These are phyloP conservation scores for Stagonosporopsis tanaceti DNA, from an alignment of 2,329 filamentous ascomycete species.

Conservation along the genomic window DNA sequence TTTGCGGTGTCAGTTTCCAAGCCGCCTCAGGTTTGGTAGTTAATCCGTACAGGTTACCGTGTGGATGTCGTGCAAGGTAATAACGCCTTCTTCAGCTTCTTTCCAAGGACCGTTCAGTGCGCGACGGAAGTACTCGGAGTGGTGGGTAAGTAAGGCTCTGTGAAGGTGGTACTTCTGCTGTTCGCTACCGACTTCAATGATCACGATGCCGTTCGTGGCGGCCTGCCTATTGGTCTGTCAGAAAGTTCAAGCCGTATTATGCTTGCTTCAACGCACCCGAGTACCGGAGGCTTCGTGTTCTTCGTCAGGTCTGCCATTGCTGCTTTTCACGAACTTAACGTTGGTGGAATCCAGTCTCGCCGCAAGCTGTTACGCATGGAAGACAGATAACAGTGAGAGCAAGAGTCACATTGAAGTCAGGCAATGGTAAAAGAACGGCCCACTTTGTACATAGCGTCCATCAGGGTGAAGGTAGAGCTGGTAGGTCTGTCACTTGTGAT, in stretches of 20 bases:
- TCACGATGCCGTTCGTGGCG: not conserved
- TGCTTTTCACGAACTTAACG: not conserved
- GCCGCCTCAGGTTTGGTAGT: not conserved
- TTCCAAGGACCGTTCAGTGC: conserved; percentile 21
- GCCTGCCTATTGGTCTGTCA: not conserved
- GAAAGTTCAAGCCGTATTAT: not conserved
- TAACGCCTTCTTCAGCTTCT: not conserved
- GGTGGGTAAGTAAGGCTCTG: conserved; percentile 16
- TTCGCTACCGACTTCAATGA: conserved; percentile 18
- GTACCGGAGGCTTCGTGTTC: not conserved
- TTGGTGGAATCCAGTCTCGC: not conserved
- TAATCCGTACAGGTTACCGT: not conserved
- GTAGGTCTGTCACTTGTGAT: not conserved
- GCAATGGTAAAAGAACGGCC: not conserved
- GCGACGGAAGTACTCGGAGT: conserved; percentile 26
- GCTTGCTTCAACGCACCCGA: not conserved
- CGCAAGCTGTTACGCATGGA: not conserved
- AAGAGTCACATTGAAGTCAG: not conserved
- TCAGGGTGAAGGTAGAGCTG: not conserved
- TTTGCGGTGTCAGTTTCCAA: not conserved
- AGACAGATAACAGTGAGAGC: too few species aligned
- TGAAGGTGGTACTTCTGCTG: conserved; percentile 19
- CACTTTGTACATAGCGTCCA: not conserved
- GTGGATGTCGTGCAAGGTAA: not conserved
- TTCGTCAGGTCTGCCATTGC: not conserved